Conservation (phyloP, 2,329 filamentous ascomycete species). For the Neoascochyta sp. region DNA sequence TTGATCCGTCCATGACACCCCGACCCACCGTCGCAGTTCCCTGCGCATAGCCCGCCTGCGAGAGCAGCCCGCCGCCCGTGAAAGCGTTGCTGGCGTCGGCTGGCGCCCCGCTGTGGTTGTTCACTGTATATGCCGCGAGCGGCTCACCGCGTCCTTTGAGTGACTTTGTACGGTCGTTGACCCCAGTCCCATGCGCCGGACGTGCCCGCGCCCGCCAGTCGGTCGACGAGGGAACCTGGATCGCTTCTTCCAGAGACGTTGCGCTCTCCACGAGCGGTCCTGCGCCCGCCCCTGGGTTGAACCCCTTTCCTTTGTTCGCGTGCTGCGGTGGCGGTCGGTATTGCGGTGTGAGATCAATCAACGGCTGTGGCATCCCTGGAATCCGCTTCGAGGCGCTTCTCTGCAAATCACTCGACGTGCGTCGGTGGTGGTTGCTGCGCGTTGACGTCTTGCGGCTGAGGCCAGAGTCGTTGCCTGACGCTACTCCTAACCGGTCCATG, state of each 20-base stretch:
- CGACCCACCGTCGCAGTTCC: constrained; percentile 39
- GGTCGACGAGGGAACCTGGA: constrained; percentile 42
- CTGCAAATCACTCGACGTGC: constrained; percentile 39
- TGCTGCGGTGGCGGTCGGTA: constrained; percentile 63
- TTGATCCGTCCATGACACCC: constrained; percentile 46
- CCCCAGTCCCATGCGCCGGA: constrained; percentile 23
- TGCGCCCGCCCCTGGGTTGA: constrained; percentile 31
- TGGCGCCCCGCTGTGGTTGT: constrained; percentile 30
- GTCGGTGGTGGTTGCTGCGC: constrained; percentile 29
- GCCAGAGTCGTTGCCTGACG: constrained; percentile 18
- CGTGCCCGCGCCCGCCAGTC: constrained; percentile 45
- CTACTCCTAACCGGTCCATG: constrained; percentile 28
- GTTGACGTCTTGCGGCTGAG: constrained; percentile 32
- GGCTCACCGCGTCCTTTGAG: constrained; percentile 35
- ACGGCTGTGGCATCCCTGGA: constrained; percentile 52
- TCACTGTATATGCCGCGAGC: constrained; percentile 31
- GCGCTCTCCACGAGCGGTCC: constrained; percentile 47
- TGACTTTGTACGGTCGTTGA: constrained; percentile 33
- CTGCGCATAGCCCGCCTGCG: constrained; percentile 40
- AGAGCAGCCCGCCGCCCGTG: constrained; percentile 45
- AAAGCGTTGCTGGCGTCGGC: constrained; percentile 40
- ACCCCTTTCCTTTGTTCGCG: constrained; percentile 52
- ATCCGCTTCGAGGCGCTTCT: constrained; percentile 47
- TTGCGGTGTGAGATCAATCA: constrained; percentile 64
- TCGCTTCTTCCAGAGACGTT: constrained; percentile 43